Evolutionary conservation across 805 yeast species (phyloP).

Genomic region (Kodamaea neixiangensis): DNA sequence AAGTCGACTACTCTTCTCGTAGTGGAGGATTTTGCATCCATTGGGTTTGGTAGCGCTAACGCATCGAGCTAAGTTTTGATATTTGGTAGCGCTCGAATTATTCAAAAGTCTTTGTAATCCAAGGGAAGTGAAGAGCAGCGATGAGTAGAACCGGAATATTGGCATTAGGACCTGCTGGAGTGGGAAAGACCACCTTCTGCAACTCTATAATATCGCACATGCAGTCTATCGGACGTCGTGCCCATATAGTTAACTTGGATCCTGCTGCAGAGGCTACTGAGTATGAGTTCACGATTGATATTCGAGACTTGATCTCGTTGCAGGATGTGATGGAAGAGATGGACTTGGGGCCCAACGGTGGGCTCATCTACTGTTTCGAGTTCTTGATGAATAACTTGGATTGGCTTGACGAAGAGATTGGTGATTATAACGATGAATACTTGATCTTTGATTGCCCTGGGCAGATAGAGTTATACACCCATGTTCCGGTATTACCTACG

Average conservation of each 20-base stretch:
- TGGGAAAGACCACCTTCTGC: slow-evolving; percentile 92
- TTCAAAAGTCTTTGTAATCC: neutral
- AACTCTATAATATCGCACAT: slow-evolving; percentile 82
- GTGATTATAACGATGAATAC: slow-evolving; percentile 93
- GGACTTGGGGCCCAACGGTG: slow-evolving; percentile 94
- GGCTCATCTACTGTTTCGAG: slow-evolving; percentile 89
- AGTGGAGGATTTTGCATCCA: neutral
- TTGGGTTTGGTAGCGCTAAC: neutral
- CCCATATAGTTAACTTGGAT: slow-evolving; percentile 91
- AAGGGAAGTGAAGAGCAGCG: neutral
- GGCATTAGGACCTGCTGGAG: slow-evolving; percentile 97
- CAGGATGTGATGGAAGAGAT: slow-evolving; percentile 96
- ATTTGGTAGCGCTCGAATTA: neutral
- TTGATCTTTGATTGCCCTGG: slow-evolving; percentile 96
- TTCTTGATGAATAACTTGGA: slow-evolving; percentile 85
- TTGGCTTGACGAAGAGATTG: slow-evolving; percentile 97
- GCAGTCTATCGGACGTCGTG: slow-evolving; percentile 88
- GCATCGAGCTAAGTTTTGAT: too few species aligned
- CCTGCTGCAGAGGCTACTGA: slow-evolving; percentile 97
- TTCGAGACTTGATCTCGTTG: slow-evolving; percentile 83
- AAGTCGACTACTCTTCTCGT: too few species aligned
- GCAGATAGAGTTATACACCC: slow-evolving; percentile 92
- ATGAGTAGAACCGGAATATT: slow-evolving; percentile 96
- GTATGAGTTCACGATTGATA: slow-evolving; percentile 89
- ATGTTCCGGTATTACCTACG: slow-evolving; percentile 88